These are phyloP conservation scores for Hippophae tibetana DNA, from an alignment of 306 rosid species.

Conservation along the genomic window DNA sequence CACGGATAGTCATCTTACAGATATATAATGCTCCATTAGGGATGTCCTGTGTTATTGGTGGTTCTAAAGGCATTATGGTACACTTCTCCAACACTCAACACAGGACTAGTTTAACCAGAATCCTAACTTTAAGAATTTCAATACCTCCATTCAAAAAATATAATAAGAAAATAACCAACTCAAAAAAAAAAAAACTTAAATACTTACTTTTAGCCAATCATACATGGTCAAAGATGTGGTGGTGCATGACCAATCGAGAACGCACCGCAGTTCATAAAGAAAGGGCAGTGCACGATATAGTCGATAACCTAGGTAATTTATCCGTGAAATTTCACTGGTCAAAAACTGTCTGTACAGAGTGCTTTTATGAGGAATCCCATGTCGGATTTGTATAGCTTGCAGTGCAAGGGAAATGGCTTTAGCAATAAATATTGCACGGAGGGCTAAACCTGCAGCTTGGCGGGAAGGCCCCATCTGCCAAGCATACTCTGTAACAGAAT, in stretches of 20 bases:
- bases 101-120: too few species aligned
- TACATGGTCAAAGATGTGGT: slow-evolving; percentile 94
- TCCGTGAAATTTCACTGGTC: slow-evolving; percentile 85
- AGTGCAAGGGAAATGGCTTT: slow-evolving; percentile 83
- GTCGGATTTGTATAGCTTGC: slow-evolving; percentile 84
- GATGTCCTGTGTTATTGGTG: too few species aligned
- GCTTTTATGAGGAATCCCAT: slow-evolving; percentile 86
- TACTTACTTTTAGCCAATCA: slow-evolving; percentile 92
- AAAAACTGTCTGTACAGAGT: slow-evolving; percentile 85
- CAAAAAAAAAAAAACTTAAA: slow-evolving; percentile 8
- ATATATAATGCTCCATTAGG: too few species aligned
- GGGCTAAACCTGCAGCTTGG: slow-evolving; percentile 58
- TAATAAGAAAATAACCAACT: too few species aligned
- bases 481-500: slow-evolving; percentile 81
- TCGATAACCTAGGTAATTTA: slow-evolving; percentile 80
- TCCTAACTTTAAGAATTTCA: too few species aligned
- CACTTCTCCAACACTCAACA: too few species aligned
- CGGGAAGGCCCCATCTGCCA: slow-evolving; percentile 74
- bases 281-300: slow-evolving; percentile 94
- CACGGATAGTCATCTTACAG: too few species aligned
- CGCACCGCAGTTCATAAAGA: slow-evolving; percentile 93
- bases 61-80: too few species aligned
- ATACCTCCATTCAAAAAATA: background rate
- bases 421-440: slow-evolving; percentile 81
- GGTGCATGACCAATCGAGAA: slow-evolving; percentile 98